These are phyloP conservation scores for Chiua virens DNA, from an alignment of 768 basidiomycete species.

Conservation along the genomic window DNA sequence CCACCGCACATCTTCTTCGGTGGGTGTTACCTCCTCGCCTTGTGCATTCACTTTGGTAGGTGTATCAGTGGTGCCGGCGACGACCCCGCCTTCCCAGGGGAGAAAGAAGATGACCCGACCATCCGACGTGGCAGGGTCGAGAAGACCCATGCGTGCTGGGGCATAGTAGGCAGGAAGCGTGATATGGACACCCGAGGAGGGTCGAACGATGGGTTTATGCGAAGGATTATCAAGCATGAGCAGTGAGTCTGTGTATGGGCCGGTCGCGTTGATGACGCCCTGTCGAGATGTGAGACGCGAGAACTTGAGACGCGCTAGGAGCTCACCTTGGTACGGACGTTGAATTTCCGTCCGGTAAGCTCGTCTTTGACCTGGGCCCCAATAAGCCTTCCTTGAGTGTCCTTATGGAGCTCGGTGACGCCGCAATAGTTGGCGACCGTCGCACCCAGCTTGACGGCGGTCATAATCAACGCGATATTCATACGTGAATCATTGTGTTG, in stretches of 20 bases:
- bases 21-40: slow-evolving; percentile 67
- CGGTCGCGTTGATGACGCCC: slow-evolving; percentile 96
- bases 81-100: slow-evolving; percentile 97
- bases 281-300: slow-evolving; percentile 24
- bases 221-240: slow-evolving; percentile 75
- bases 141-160: slow-evolving; percentile 89
- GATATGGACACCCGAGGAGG: slow-evolving; percentile 93
- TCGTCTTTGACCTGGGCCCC: slow-evolving; percentile 81
- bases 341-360: slow-evolving; percentile 80
- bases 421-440: slow-evolving; percentile 87
- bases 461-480: slow-evolving; percentile 95
- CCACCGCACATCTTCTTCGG: slow-evolving; percentile 96
- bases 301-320: not conserved
- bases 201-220: slow-evolving; percentile 85
- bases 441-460: slow-evolving; percentile 90
- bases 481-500: slow-evolving; percentile 99
- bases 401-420: slow-evolving; percentile 77
- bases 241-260: slow-evolving; percentile 87
- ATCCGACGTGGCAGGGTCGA: slow-evolving; percentile 94
- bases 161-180: slow-evolving; percentile 97
- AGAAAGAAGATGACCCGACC: slow-evolving; percentile 99
- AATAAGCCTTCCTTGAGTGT: slow-evolving; percentile 54
- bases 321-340: slow-evolving; percentile 73
- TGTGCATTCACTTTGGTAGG: slow-evolving; percentile 62
- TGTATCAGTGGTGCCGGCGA: slow-evolving; percentile 95